Percentiles rank a stretch among this genome's conserved stretches.
phyloP scores from a whole-genome alignment of 805 yeast species.

The Debaryomyces castellii region DNA sequence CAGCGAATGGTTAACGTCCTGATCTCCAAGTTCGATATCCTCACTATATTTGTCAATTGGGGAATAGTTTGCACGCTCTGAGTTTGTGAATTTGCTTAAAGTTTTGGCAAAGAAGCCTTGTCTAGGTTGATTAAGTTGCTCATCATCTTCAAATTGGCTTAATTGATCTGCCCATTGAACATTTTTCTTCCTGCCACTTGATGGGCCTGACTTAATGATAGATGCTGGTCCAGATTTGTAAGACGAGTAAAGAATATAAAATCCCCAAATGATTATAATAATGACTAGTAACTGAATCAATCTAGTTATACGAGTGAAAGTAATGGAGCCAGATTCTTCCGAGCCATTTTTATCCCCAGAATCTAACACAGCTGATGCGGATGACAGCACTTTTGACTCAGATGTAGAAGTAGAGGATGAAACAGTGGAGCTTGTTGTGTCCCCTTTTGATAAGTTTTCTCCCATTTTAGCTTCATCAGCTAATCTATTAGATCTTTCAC shows the following conservation, averaged over 20 bases:
- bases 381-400: neutral
- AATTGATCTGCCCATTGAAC: constrained; percentile 50
- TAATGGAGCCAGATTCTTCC: neutral
- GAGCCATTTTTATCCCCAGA: neutral
- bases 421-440: neutral
- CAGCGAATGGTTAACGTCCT: constrained; percentile 8
- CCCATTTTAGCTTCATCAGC: neutral
- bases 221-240: constrained; percentile 41
- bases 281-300: constrained; percentile 41
- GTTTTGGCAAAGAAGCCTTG: constrained; percentile 40
- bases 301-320: constrained; percentile 24
- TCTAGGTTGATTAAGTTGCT: constrained; percentile 18
- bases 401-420: neutral
- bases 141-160: constrained; percentile 31
- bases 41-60: constrained; percentile 20
- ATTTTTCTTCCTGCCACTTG: constrained; percentile 37
- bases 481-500: constrained; percentile 13
- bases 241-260: constrained; percentile 36
- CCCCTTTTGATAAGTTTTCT: neutral
- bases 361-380: neutral
- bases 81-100: constrained; percentile 30
- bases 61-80: constrained; percentile 27
- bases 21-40: constrained; percentile 46
- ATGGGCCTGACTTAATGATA: constrained; percentile 35
- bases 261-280: constrained; percentile 39